These are phyloP conservation scores for Telopea speciosissima DNA, from an alignment of 177 flowering plant species.

Conservation along the genomic window DNA sequence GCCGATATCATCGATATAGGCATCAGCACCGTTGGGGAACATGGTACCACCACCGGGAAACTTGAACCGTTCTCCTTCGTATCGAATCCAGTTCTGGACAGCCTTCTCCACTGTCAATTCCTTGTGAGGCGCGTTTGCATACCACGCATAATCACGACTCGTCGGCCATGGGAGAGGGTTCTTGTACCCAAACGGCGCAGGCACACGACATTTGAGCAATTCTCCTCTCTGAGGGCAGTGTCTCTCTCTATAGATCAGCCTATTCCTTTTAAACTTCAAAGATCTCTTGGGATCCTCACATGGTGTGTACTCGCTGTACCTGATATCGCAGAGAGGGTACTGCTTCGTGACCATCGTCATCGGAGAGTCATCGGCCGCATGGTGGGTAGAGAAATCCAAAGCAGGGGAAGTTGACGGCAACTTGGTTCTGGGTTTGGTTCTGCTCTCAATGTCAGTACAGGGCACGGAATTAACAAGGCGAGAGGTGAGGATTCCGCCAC, in stretches of 20 bases:
- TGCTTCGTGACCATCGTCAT: constrained; percentile 19
- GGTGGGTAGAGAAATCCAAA: constrained; percentile 58
- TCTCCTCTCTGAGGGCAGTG: constrained; percentile 73
- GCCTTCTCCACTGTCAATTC: constrained; percentile 82
- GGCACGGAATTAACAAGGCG: neutral
- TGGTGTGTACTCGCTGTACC: constrained; percentile 73
- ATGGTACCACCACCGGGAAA: constrained; percentile 99
- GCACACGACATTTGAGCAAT: constrained; percentile 54
- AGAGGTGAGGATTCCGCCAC: constrained; percentile 1
- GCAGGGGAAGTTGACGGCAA: neutral
- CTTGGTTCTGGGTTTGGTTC: neutral
- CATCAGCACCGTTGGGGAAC: constrained; percentile 91
- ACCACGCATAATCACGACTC: constrained; percentile 75
- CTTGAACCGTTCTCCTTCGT: constrained; percentile 57
- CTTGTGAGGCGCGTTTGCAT: constrained; percentile 78
- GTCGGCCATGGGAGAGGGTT: constrained; percentile 75
- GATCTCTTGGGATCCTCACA: constrained; percentile 73
- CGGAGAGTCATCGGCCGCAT: constrained; percentile 28
- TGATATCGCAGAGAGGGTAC: constrained; percentile 46
- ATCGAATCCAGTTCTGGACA: constrained; percentile 83
- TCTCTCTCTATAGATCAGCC: constrained; percentile 64
- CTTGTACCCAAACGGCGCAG: constrained; percentile 71
- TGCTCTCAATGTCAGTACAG: neutral
- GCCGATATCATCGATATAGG: constrained; percentile 81
- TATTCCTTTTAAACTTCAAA: constrained; percentile 44